A percentile compares a stretch with the other conserved stretches of the same genome.
Evolutionary conservation across 257 asterid genomes (phyloP).

Genomic region (Solanum okadae): DNA sequence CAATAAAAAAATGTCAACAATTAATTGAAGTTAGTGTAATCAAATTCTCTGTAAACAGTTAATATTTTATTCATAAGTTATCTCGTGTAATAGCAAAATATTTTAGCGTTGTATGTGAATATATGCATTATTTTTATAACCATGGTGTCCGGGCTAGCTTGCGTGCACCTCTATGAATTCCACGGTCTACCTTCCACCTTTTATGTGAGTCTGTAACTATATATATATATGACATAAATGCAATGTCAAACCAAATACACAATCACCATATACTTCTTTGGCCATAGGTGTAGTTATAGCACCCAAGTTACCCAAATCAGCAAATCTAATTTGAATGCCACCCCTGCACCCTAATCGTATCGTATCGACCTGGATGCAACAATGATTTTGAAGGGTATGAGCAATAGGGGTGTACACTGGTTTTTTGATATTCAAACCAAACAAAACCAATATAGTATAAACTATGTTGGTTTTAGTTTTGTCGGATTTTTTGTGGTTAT

Average conservation of each 20-base stretch:
- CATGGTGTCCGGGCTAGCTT: background rate
- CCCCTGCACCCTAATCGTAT: background rate
- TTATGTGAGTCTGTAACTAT: background rate
- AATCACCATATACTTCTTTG: background rate
- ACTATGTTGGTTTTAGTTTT: background rate
- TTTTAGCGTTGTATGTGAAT: background rate
- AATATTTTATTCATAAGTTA: background rate
- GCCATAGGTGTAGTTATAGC: background rate
- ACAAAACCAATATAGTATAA: background rate
- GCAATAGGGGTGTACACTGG: background rate
- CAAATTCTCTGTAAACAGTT: background rate
- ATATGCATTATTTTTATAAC: background rate
- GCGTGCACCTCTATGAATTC: background rate
- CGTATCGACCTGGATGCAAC: background rate
- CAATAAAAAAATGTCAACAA: background rate
- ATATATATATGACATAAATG: background rate
- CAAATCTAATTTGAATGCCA: background rate
- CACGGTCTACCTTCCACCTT: background rate
- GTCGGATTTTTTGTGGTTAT: background rate
- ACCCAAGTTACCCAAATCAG: background rate
- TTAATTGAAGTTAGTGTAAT: background rate
- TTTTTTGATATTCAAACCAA: background rate
- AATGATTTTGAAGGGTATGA: background rate
- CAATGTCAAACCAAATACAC: background rate
- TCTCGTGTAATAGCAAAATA: background rate